A percentile compares a stretch with the other conserved stretches of the same genome.
These are phyloP conservation scores for Plenodomus biglobosus DNA, from an alignment of 2,329 filamentous ascomycete species.

Conservation along the genomic window DNA sequence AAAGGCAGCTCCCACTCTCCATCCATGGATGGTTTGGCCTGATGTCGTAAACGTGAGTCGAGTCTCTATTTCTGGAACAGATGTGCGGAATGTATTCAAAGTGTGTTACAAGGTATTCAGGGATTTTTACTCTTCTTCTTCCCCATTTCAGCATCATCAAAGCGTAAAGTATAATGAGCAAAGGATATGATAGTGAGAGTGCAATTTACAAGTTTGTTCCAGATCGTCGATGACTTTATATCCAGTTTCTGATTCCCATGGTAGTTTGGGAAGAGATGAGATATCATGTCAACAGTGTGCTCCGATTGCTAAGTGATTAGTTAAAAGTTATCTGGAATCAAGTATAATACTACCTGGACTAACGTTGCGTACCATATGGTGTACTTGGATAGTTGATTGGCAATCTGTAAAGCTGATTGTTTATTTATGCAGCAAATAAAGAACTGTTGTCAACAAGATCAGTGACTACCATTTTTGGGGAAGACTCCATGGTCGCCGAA, in stretches of 20 bases:
- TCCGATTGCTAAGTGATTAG: too few species aligned
- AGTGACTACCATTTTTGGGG: too few species aligned
- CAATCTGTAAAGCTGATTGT: too few species aligned
- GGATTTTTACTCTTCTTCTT: slow-evolving; percentile 53
- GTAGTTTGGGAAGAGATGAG: too few species aligned
- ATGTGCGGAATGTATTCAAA: slow-evolving; percentile 64
- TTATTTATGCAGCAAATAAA: too few species aligned
- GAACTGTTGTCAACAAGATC: too few species aligned
- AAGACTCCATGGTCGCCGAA: too few species aligned
- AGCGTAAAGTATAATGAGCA: slow-evolving; percentile 54
- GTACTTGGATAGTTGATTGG: too few species aligned
- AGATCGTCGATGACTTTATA: slow-evolving; percentile 56
- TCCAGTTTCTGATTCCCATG: slow-evolving; percentile 50
- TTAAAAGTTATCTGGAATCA: too few species aligned
- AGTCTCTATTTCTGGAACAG: slow-evolving; percentile 60
- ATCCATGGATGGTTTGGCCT: slow-evolving; percentile 31
- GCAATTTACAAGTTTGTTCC: slow-evolving; percentile 54
- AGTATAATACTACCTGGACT: too few species aligned
- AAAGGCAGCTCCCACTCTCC: slow-evolving; percentile 27
- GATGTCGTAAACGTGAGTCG: slow-evolving; percentile 53
- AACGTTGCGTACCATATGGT: too few species aligned
- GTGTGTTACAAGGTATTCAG: slow-evolving; percentile 48
- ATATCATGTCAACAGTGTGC: too few species aligned
- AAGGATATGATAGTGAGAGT: slow-evolving; percentile 57
- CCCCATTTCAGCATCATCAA: slow-evolving; percentile 45